These are phyloP conservation scores for Clavispora fructus DNA, from an alignment of 805 yeast genomes.

Conservation along the genomic window DNA sequence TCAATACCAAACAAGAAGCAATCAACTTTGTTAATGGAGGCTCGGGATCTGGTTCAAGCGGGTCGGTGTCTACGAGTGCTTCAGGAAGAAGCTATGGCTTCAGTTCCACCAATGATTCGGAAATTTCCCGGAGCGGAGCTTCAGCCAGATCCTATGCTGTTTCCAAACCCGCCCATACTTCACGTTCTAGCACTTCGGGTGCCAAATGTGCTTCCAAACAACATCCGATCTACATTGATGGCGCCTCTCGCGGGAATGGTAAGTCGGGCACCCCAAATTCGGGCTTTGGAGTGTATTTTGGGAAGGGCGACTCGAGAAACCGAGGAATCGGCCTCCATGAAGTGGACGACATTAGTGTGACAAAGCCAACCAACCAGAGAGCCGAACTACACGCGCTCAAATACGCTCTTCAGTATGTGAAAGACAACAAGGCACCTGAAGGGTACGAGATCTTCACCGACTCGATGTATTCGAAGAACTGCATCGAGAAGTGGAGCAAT, in stretches of 20 bases:
- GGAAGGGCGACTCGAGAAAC: slow-evolving; percentile 49
- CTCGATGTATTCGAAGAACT: slow-evolving; percentile 59
- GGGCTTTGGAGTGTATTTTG: slow-evolving; percentile 78
- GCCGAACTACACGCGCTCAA: slow-evolving; percentile 72
- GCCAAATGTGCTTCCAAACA: too few species aligned
- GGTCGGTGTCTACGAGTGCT: too few species aligned
- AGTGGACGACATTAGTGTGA: slow-evolving; percentile 15
- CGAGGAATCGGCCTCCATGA: slow-evolving; percentile 46
- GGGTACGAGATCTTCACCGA: slow-evolving; percentile 56
- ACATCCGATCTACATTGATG: slow-evolving; percentile 63
- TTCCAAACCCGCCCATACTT: not conserved
- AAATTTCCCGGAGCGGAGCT: too few species aligned
- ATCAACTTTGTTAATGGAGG: slow-evolving; percentile 25
- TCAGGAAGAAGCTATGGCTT: too few species aligned
- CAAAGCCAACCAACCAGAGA: slow-evolving; percentile 64
- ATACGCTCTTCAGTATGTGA: slow-evolving; percentile 33
- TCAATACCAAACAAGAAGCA: slow-evolving; percentile 47
- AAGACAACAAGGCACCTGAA: slow-evolving; percentile 13
- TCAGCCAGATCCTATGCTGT: not conserved
- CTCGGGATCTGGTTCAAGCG: too few species aligned
- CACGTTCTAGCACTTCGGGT: too few species aligned
- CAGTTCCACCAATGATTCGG: too few species aligned
- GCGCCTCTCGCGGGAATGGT: slow-evolving; percentile 66
- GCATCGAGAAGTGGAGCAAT: slow-evolving; percentile 51
- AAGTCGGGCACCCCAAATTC: slow-evolving; percentile 32